These are phyloP conservation scores for Trametes versicolor DNA, from an alignment of 1,284 basidiomycete genomes.

Conservation along the genomic window DNA sequence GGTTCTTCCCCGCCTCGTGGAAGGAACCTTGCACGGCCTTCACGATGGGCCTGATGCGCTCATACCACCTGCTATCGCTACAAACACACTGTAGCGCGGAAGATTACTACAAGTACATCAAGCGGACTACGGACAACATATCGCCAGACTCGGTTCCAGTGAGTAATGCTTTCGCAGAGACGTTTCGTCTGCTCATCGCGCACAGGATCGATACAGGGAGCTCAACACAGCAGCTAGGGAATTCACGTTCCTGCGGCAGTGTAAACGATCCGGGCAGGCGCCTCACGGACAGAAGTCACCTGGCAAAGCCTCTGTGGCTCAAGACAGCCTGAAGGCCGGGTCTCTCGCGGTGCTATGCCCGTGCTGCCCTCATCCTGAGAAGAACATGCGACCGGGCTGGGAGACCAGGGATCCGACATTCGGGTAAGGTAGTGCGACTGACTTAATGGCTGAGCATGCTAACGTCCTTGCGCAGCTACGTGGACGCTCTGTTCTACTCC, in stretches of 20 bases:
- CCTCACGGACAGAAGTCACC: neutral
- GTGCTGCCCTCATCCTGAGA: slow-evolving; percentile 31
- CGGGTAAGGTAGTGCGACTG: neutral
- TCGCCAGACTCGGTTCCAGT: neutral
- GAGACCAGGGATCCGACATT: neutral
- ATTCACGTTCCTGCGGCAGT: slow-evolving; percentile 3
- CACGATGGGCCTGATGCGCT: slow-evolving; percentile 16
- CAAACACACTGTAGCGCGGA: slow-evolving; percentile 21
- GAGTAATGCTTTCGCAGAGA: neutral
- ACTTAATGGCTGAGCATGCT: neutral
- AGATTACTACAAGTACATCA: slow-evolving; percentile 13
- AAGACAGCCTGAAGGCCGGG: neutral
- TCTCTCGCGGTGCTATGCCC: slow-evolving; percentile 23
- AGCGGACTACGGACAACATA: slow-evolving; percentile 1
- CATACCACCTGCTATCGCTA: slow-evolving; percentile 15
- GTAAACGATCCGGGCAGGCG: slow-evolving; percentile 12
- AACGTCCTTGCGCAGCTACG: neutral
- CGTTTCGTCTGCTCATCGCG: neutral
- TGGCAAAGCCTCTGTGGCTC: neutral
- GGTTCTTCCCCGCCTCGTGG: slow-evolving; percentile 31
- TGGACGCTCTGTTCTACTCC: slow-evolving; percentile 2
- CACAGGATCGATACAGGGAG: slow-evolving; percentile 1
- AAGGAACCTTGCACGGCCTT: slow-evolving; percentile 23
- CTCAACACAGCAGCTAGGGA: neutral
- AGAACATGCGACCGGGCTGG: slow-evolving; percentile 34